Base-by-base conservation (phyloP, 148 eudicot genomes). In the Euryodendron excelsum region DNA sequence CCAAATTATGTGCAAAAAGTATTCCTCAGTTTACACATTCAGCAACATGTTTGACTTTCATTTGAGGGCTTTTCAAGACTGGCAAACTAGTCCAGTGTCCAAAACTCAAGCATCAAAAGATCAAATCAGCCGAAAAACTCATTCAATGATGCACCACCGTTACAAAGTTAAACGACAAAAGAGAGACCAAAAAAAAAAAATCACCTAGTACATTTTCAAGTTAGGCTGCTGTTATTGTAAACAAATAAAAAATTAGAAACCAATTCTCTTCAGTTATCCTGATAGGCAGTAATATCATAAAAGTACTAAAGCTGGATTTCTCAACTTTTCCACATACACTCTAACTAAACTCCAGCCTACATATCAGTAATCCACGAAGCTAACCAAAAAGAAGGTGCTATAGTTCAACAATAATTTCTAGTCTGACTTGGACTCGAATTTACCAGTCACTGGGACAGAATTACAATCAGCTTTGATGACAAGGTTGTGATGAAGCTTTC, bases 371-470 rank as follows among this genome's bases (percentile, higher is more conserved):
- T 20, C 45, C 41, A n/a, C 41, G 18, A 64, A 34, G 10, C 41
- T 20, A 25, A 17, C 58, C 74, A 27, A 47, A 47, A 70, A 45
- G 53, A 39, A 12, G 20, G 53, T 5, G 15, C n/a, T 1, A 4
- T 1, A 5, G 23, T 47, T 28, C 58, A 27, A 70, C 58, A 33
- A 21, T 48, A 48, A 17, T 12, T 67, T 27, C n/a, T 44, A 69
- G 34, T 69, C 18, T 44, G 68, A 18, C 39, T 28, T 1, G 56
- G 21, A 45, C 56, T 27, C 73, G 28, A 45, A 69, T 48, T n/a
- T n/a, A n/a, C n/a, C n/a, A n/a, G n/a, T n/a, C n/a, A n/a, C n/a
- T 45, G 31, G 73, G 52, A 12, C 67, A 62, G 34, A 62, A 62
- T n/a, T 5, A 64, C n/a, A 31, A 34, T 21, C 45, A 3, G 3